Evolutionary conservation across 306 rosid species (phyloP), one percentile per base, ranked within the genome.

Genomic region (Glycine soja): DNA sequence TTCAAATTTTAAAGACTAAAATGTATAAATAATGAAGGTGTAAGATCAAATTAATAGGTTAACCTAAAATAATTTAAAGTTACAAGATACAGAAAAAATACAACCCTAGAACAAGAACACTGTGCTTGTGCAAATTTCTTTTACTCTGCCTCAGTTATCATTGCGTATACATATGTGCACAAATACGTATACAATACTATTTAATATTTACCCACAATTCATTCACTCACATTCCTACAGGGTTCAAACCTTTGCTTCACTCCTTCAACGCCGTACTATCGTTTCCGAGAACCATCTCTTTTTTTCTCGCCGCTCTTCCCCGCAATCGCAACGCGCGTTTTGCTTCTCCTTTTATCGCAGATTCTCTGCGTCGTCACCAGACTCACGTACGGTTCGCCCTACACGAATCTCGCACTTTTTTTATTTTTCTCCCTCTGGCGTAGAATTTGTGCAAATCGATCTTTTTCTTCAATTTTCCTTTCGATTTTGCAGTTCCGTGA

Each of bases 401-500:
- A 10, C 51, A 5, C 48, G 14, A 45, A 57, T 57, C 34, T 57
- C 6, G 11, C 3, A 10, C 9, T n/a, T n/a, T n/a, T 32, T 11
- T 2, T 61, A 4, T 4, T 10, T 10, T 0, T 10, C 6, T 19
- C 24, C 24, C 43, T 61, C 10, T 18, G 65, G 65, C 24, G 24
- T 24, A 30, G 8, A 30, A 2, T 30, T 61, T 10, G 2, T 24
- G 42, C 64, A 3, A 58, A 19, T 58, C 13, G 65, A 30, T 81
- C 63, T 75, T 7, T 2, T 52, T 34, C 7, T 2, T 14, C 68
- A 7, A 2, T 3, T 34, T 63, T 43, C 6, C 19, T 53, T 3
- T 69, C 16, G 30, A 51, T 72, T 74, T 85, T 71, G 78, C 82
- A 30, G 74, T 68, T 72, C 63, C 75, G 67, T 87, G 38, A 64